Evolutionary conservation across 176 grass and related monocot species (phyloP).

Genomic region (Aegilops speltoides): DNA sequence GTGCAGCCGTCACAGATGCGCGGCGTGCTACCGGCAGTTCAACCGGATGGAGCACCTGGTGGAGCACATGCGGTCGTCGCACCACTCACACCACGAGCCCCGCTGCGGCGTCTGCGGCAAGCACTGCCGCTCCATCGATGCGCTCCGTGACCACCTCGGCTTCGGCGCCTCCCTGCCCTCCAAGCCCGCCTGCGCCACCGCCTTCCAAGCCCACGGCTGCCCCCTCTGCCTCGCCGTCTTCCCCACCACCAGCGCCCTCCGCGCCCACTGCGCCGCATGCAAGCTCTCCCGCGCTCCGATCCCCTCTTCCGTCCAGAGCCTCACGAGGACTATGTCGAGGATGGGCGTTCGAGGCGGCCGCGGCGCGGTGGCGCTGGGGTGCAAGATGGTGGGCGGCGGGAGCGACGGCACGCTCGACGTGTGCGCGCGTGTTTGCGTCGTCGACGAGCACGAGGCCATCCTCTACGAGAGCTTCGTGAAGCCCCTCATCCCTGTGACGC

Average conservation of each 20-base stretch:
- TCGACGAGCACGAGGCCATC: conserved; percentile 54
- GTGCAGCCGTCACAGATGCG: conserved; percentile 43
- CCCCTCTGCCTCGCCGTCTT: too few relatives aligned
- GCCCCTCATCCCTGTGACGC: conserved; percentile 61
- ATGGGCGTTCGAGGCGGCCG: neutral
- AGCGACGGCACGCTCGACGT: conserved; percentile 73
- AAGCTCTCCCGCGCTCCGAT: neutral
- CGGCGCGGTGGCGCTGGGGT: conserved; percentile 51
- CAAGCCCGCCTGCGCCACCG: conserved; percentile 57
- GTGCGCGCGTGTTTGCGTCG: conserved; percentile 67
- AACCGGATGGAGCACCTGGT: conserved; percentile 87
- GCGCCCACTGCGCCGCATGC: conserved; percentile 35
- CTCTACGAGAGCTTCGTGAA: conserved; percentile 60
- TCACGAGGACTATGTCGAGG: conserved; percentile 18
- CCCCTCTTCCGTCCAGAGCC: neutral
- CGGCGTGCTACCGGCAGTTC: conserved; percentile 82
- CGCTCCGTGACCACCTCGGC: conserved; percentile 80
- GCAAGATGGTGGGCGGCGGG: conserved; percentile 84
- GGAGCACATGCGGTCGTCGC: conserved; percentile 70
- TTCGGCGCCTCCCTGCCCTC: conserved; percentile 53
- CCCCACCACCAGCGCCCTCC: too few relatives aligned
- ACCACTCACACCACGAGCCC: conserved; percentile 75
- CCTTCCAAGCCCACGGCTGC: neutral
- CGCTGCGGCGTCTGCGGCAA: conserved; percentile 66
- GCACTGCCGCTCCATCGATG: conserved; percentile 79